Conservation (phyloP, 257 asterid species). For the Solanum infundibuliforme region DNA sequence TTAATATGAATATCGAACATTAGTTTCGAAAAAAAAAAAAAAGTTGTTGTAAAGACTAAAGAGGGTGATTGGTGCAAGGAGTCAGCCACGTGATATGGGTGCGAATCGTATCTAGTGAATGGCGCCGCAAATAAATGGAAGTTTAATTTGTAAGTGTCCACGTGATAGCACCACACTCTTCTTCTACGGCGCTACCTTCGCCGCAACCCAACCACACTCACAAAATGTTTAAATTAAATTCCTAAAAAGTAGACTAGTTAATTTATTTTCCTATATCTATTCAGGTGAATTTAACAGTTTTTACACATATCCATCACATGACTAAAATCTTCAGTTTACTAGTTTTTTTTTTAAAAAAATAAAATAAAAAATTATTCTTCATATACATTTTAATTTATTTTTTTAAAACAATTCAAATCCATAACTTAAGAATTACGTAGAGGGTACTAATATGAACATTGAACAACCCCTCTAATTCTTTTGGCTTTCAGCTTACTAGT, state of each 20-base stretch:
- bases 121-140: conserved; percentile 25
- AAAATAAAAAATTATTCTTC: too few species aligned
- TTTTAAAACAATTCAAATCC: not conserved
- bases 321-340: not conserved
- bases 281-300: not conserved
- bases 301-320: not conserved
- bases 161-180: conserved; percentile 3
- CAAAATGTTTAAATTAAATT: not conserved
- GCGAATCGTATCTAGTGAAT: conserved; percentile 1
- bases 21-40: too few species aligned
- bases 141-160: conserved; percentile 3
- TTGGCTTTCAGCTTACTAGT: not conserved
- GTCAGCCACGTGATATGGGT: not conserved
- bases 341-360: too few species aligned
- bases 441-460: not conserved
- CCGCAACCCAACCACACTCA: conserved; percentile 3
- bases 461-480: not conserved
- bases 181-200: conserved; percentile 17
- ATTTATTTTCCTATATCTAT: not conserved
- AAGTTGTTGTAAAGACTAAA: too few species aligned
- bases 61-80: not conserved
- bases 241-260: too few species aligned
- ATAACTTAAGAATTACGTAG: not conserved
- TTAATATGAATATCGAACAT: fast-evolving
- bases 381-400: not conserved